Conservation (phyloP, 345 rosid genomes). For the Turritis glabra region DNA sequence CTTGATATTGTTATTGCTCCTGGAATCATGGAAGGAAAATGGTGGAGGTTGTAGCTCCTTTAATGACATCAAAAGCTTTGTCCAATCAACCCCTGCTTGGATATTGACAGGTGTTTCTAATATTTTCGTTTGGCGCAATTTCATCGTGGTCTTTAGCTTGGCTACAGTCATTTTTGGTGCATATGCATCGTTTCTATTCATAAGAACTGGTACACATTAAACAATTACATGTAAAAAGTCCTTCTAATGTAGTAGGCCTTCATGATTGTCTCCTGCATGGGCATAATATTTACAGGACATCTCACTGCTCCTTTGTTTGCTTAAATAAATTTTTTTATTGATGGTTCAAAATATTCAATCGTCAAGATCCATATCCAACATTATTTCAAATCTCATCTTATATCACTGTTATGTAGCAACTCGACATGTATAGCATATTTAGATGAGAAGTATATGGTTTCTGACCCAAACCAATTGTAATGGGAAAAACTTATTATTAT, state of each 20-base stretch:
- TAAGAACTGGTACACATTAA: constrained; percentile 66
- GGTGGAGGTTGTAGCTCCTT: constrained; percentile 39
- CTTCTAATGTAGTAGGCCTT: background rate
- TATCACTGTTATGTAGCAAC: too few species aligned
- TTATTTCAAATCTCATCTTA: too few species aligned
- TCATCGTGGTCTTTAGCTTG: constrained; percentile 86
- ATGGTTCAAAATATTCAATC: too few species aligned
- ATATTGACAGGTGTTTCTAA: constrained; percentile 45
- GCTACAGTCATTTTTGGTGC: constrained; percentile 87
- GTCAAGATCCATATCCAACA: too few species aligned
- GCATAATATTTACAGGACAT: constrained; percentile 59
- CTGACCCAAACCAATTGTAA: too few species aligned
- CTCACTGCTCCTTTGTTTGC: constrained; percentile 68
- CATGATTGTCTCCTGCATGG: constrained; percentile 4
- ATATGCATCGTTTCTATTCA: constrained; percentile 88
- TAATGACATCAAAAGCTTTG: constrained; percentile 30
- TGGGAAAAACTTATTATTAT: too few species aligned
- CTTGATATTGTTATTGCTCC: constrained; percentile 43
- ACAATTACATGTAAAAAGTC: background rate
- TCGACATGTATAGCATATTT: too few species aligned
- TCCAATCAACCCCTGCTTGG: constrained; percentile 34
- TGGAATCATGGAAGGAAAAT: constrained; percentile 53
- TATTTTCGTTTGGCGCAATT: constrained; percentile 70
- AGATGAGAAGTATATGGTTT: too few species aligned
- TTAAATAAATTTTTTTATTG: too few species aligned